Conservation (phyloP, 345 rosid species). For the Moricandia moricandioides region DNA sequence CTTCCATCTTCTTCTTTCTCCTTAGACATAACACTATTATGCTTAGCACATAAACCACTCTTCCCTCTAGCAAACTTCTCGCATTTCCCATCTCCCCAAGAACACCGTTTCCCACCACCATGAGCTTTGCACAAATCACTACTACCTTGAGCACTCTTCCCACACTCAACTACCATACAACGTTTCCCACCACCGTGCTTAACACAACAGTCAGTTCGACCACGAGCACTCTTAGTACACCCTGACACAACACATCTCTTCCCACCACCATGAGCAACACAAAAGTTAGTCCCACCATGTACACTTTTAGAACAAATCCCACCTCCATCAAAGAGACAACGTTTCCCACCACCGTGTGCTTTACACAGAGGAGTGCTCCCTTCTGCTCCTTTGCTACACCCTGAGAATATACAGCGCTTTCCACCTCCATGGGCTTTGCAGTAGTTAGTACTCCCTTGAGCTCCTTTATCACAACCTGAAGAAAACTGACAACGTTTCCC, state of each 20-base stretch:
- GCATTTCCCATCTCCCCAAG: slow-evolving; percentile 69
- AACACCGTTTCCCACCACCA: slow-evolving; percentile 89
- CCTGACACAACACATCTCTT: slow-evolving; percentile 74
- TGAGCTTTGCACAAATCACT: slow-evolving; percentile 94
- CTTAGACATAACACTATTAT: slow-evolving; percentile 56
- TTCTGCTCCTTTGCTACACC: slow-evolving; percentile 92
- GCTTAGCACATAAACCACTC: slow-evolving; percentile 89
- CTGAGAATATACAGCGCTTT: slow-evolving; percentile 80
- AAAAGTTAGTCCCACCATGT: slow-evolving; percentile 86
- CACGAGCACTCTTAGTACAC: slow-evolving; percentile 94
- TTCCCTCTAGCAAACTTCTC: slow-evolving; percentile 92
- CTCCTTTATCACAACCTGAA: slow-evolving; percentile 67
- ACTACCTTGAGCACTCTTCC: slow-evolving; percentile 97
- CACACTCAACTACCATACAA: slow-evolving; percentile 58
- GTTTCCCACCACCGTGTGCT: slow-evolving; percentile 95
- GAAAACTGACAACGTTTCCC: slow-evolving; percentile 72
- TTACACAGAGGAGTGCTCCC: slow-evolving; percentile 95
- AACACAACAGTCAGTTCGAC: slow-evolving; percentile 88
- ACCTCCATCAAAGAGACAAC: slow-evolving; percentile 82
- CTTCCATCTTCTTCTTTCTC: slow-evolving; percentile 41
- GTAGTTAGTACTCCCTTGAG: slow-evolving; percentile 83
- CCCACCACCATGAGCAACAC: slow-evolving; percentile 96
- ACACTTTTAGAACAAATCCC: slow-evolving; percentile 94
- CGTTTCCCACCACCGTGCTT: slow-evolving; percentile 93
- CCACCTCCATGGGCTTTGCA: slow-evolving; percentile 98